Conservation (phyloP, 441 rosid genomes). For the Hura crepitans region DNA sequence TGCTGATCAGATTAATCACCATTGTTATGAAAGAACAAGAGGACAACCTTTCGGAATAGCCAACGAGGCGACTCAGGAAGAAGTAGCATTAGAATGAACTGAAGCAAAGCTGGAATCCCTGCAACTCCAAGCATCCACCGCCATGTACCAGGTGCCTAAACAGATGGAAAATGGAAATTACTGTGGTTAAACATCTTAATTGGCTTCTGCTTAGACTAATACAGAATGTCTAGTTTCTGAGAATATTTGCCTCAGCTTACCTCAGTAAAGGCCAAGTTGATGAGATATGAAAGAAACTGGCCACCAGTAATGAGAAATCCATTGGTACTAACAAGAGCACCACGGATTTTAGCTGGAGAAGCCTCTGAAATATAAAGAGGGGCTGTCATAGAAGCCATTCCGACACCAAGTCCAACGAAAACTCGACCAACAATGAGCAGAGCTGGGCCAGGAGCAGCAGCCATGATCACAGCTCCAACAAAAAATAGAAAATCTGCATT, state of each 20-base stretch:
- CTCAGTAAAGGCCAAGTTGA: conserved; percentile 66
- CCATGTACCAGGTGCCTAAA: conserved; percentile 68
- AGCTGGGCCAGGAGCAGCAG: conserved; percentile 55
- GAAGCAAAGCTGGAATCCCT: conserved; percentile 66
- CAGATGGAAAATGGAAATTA: not conserved
- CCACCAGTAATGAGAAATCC: conserved; percentile 80
- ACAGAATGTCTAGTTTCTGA: not conserved
- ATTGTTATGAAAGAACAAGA: not conserved
- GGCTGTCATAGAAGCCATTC: conserved; percentile 91
- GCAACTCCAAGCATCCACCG: conserved; percentile 95
- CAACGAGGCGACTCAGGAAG: conserved; percentile 90
- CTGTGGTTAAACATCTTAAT: not conserved
- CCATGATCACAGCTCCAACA: conserved; percentile 70
- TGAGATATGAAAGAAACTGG: conserved; percentile 71
- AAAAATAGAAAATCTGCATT: conserved; percentile 71
- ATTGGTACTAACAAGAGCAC: conserved; percentile 81
- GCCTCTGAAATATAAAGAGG: conserved; percentile 90
- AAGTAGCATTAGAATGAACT: conserved; percentile 53
- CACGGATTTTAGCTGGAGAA: conserved; percentile 78
- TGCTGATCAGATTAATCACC: not conserved
- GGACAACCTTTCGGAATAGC: conserved; percentile 53
- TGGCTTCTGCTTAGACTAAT: not conserved
- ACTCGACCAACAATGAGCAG: conserved; percentile 61
- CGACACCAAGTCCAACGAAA: conserved; percentile 78
- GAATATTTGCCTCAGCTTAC: conserved; percentile 24